Evolutionary conservation across 73 alveolate genomes (phyloP).

Genomic region (Breviolum minutum): DNA sequence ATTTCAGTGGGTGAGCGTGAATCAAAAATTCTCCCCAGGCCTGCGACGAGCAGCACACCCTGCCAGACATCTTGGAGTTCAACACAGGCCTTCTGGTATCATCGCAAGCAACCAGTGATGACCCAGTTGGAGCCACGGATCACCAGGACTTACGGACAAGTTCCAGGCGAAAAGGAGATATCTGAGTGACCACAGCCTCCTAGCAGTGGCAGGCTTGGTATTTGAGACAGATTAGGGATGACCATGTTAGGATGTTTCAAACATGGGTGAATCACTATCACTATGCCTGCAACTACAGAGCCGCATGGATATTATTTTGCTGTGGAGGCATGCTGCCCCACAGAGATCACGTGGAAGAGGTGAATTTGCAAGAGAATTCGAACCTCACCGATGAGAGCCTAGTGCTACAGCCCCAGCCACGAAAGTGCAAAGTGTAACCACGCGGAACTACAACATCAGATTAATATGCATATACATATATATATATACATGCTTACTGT

Average conservation of each 20-base stretch:
- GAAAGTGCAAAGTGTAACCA: background rate
- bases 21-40: background rate
- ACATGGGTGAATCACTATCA: no score
- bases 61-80: slow-evolving; percentile 85
- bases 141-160: slow-evolving; percentile 74
- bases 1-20: no score
- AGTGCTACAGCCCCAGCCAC: slow-evolving; percentile 22
- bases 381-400: slow-evolving; percentile 65
- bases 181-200: slow-evolving; percentile 22
- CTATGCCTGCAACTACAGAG: background rate
- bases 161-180: slow-evolving; percentile 32
- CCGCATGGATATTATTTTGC: background rate
- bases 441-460: background rate
- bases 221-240: background rate
- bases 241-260: no score
- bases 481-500: no score
- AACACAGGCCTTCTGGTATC: slow-evolving; percentile 17
- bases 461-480: no score
- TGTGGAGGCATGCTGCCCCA: slow-evolving; percentile 65
- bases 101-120: no score
- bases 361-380: slow-evolving; percentile 51
- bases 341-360: slow-evolving; percentile 61
- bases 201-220: slow-evolving; percentile 59
- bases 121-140: background rate
- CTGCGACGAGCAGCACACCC: slow-evolving; percentile 41